Evolutionary conservation across 371 early-diverging fungal species (phyloP), one percentile per base, ranked within the genome.

Genomic region (Haplosporangium sp.): DNA sequence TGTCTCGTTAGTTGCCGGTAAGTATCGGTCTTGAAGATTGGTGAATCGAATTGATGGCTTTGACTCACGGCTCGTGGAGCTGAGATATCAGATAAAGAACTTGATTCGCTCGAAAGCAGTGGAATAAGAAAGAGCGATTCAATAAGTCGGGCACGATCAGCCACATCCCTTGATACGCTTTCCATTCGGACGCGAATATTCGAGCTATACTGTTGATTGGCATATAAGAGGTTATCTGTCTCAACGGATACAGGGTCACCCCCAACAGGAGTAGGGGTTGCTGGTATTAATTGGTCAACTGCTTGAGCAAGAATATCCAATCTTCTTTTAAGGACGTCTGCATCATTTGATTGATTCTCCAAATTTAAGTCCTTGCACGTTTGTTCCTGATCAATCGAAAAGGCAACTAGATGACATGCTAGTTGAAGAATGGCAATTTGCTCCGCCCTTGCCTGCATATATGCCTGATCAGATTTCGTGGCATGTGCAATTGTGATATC

Each of bases 331-430:
- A 70, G 35, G 9, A 61, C 7, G 11, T 66, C 52, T 15, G 9
- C 45, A 13, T 35, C 35, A 11, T 45, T 20, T n/a, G 53, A 10
- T 40, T 38, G 15, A 34, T 40, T 17, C 10, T 55, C 44, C 15
- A 4, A 9, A 4, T 2, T 34, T 48, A 6, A 40, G 7, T 61
- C 47, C n/a, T 13, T 27, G 11, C 11, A 5, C 44, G 6, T 27
- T 3, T 35, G 38, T 4, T 61, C 69, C 10, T 67, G 72, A 10
- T 72, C 72, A 15, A 77, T 65, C 3, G 72, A 67, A 47, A 72
- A 72, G 19, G 79, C 74, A 15, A 78, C 79, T 3, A 78, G 48
- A 35, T 70, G 67, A 37, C 79, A 78, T 5, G 79, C 74, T 0
- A 78, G 67, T 7, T 67, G 57, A 4, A 78, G 64, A 1, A 55